A percentile compares a stretch with the other conserved stretches of the same genome.
Evolutionary conservation across 2,329 filamentous ascomycete species (phyloP).

Genomic region (Cladosporium sp.): DNA sequence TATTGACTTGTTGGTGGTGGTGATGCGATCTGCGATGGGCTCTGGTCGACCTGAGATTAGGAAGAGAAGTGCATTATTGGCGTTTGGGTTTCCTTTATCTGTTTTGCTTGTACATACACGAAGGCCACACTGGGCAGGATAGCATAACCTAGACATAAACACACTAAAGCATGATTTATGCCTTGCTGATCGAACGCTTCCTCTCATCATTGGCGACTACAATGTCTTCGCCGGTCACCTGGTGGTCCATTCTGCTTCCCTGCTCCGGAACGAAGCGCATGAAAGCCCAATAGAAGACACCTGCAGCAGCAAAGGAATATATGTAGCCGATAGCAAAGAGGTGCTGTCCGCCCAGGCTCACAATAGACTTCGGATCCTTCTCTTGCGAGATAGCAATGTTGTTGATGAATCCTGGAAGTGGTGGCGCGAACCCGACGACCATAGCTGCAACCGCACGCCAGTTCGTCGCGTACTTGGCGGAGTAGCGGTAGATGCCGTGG

Average conservation of each 20-base stretch:
- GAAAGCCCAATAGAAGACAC: conserved; percentile 40
- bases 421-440: conserved; percentile 57
- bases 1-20: background rate
- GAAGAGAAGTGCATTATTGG: background rate
- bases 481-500: conserved; percentile 54
- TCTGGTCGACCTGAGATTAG: background rate
- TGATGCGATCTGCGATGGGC: background rate
- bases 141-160: background rate
- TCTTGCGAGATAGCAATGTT: conserved; percentile 37
- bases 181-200: conserved; percentile 23
- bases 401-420: conserved; percentile 57
- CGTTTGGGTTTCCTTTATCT: background rate
- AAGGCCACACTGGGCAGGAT: background rate
- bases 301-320: conserved; percentile 40
- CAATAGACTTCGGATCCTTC: background rate
- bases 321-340: conserved; percentile 42
- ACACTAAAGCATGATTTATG: background rate
- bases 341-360: conserved; percentile 3
- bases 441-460: conserved; percentile 62
- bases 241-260: conserved; percentile 84
- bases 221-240: conserved; percentile 65
- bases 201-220: conserved; percentile 40
- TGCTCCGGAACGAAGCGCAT: conserved; percentile 54
- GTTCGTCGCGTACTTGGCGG: conserved; percentile 50
- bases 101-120: background rate